These are phyloP conservation scores for Sugiyamaella xylanicola DNA, from an alignment of 1,139 yeast species.

Conservation along the genomic window DNA sequence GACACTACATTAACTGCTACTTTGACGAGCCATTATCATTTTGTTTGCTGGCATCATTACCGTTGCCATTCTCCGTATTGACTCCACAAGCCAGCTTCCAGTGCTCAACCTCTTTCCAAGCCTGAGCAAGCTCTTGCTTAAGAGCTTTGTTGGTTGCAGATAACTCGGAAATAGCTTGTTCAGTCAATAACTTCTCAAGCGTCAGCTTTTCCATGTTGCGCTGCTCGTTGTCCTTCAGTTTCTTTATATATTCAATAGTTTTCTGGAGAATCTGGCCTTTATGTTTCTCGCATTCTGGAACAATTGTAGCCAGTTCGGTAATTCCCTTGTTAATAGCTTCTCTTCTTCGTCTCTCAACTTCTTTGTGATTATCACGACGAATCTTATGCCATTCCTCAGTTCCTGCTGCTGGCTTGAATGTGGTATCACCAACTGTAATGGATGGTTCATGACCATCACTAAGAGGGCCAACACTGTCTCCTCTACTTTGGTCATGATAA, in stretches of 20 bases:
- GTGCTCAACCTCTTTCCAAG: conserved; percentile 88
- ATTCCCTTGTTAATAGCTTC: conserved; percentile 91
- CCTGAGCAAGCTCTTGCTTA: conserved; percentile 78
- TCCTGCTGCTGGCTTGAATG: conserved; percentile 51
- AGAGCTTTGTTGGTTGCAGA: conserved; percentile 76
- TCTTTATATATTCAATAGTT: conserved; percentile 85
- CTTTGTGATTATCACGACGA: conserved; percentile 91
- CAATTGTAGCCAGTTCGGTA: conserved; percentile 73
- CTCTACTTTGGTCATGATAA: not conserved
- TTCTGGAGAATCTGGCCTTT: conserved; percentile 86
- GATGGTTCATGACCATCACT: not conserved
- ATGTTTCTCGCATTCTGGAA: conserved; percentile 88
- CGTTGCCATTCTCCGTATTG: not conserved
- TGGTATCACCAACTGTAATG: conserved; percentile 1
- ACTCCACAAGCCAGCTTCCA: conserved; percentile 56
- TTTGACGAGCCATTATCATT: not conserved
- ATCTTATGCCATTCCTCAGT: conserved; percentile 86
- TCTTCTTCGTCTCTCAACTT: conserved; percentile 94
- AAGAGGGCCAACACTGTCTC: not conserved
- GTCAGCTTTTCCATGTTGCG: conserved; percentile 93
- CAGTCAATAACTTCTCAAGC: conserved; percentile 84
- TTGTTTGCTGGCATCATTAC: not conserved
- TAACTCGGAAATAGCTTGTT: conserved; percentile 84
- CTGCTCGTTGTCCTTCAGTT: conserved; percentile 85
- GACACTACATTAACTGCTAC: too few species aligned